These are phyloP conservation scores for Monosporascus sp. DNA, from an alignment of 2,329 filamentous ascomycete genomes.

Conservation along the genomic window DNA sequence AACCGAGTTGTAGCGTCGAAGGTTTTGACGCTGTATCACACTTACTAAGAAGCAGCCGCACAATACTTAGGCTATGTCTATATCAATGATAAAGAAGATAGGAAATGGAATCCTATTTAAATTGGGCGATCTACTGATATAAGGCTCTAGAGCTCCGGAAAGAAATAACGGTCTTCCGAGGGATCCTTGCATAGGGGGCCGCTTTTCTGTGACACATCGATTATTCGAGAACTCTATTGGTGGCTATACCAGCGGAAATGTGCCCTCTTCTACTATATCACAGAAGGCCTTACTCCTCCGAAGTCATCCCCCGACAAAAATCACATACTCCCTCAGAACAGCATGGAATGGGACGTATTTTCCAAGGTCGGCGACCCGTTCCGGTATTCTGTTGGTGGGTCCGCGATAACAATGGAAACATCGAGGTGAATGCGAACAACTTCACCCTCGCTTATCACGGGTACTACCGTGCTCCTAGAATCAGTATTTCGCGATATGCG, in stretches of 20 bases:
- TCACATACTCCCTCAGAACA: not conserved
- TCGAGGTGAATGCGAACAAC: slow-evolving; percentile 3
- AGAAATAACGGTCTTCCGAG: no score
- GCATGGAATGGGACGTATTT: not conserved
- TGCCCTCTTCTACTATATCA: slow-evolving; percentile 3
- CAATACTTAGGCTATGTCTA: no score
- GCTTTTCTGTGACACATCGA: not conserved
- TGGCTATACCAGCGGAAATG: not conserved
- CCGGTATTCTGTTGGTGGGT: not conserved
- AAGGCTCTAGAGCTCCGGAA: no score
- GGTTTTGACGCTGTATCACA: not conserved
- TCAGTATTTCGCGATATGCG: slow-evolving; percentile 1
- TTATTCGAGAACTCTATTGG: slow-evolving; percentile 1
- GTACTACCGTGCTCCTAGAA: slow-evolving; percentile 1
- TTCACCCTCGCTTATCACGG: slow-evolving; percentile 1
- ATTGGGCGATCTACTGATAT: no score
- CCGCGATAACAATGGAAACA: slow-evolving; percentile 1
- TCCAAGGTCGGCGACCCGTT: not conserved
- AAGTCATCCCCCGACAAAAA: not conserved
- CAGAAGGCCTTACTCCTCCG: not conserved
- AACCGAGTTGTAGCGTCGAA: not conserved
- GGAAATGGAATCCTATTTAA: no score
- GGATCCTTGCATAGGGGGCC: no score
- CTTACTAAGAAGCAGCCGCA: no score
- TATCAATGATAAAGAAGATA: no score